A percentile compares a stretch with the other conserved stretches of the same genome.
These are phyloP conservation scores for Fusarium nanum DNA, from an alignment of 2,329 filamentous ascomycete species.

Conservation along the genomic window DNA sequence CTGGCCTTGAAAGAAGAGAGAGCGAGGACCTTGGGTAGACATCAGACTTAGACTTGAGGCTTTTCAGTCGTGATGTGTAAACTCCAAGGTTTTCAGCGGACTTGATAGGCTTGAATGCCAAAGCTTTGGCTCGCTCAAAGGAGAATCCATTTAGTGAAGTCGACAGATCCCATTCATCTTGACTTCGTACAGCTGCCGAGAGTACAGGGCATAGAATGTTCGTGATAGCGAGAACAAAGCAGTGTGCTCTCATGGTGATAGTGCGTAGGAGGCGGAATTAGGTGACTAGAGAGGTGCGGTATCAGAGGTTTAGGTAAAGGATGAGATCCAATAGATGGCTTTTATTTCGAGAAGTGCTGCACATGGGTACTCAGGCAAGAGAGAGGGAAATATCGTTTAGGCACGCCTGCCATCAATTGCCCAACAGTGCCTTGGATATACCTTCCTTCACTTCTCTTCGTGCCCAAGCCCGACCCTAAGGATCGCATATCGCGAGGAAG, in stretches of 20 bases:
- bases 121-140: conserved; percentile 52
- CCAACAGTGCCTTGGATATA: background rate
- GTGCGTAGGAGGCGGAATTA: background rate
- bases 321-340: background rate
- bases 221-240: background rate
- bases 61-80: conserved; percentile 51
- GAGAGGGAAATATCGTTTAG: background rate
- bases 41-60: conserved; percentile 40
- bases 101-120: conserved; percentile 40
- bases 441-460: background rate
- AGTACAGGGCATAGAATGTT: conserved; percentile 4
- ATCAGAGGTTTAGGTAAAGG: background rate
- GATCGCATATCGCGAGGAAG: conserved; percentile 6
- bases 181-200: background rate
- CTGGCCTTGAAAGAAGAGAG: conserved; percentile 46
- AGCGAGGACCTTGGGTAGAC: conserved; percentile 44
- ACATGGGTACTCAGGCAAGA: background rate
- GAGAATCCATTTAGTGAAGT: conserved; percentile 53
- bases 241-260: background rate
- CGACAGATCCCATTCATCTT: conserved; percentile 49
- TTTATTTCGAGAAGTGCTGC: background rate
- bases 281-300: background rate
- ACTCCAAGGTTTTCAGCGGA: conserved; percentile 46
- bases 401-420: background rate
- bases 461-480: background rate